Percentiles rank a stretch among this genome's conserved stretches.
Evolutionary conservation across 345 rosid species (phyloP).

Genomic region (Arabidopsis arenosa): DNA sequence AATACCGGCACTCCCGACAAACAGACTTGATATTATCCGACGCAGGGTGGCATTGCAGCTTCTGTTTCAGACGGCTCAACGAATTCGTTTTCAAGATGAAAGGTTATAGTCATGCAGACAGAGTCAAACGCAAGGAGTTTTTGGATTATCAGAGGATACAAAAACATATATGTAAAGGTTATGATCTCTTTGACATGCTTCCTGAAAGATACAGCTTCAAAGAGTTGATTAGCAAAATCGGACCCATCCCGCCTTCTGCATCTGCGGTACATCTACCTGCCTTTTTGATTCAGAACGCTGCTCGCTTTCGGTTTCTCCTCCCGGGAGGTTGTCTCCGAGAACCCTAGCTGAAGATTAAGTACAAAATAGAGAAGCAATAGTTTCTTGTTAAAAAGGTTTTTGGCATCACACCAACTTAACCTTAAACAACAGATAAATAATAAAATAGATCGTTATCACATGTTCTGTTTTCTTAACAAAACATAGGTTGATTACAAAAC

Average conservation of each 20-base stretch:
- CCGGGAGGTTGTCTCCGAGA: conserved; percentile 82
- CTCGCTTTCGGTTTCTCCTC: conserved; percentile 76
- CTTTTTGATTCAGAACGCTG: conserved; percentile 80
- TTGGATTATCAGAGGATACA: conserved; percentile 66
- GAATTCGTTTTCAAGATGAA: conserved; percentile 92
- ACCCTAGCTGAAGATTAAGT: conserved; percentile 8
- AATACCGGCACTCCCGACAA: conserved; percentile 83
- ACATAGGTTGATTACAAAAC: not conserved
- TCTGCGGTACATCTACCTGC: conserved; percentile 96
- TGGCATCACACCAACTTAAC: not conserved
- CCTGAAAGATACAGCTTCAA: conserved; percentile 83
- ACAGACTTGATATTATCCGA: conserved; percentile 69
- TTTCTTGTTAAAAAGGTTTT: conserved; percentile 1
- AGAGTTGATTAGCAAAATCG: conserved; percentile 86
- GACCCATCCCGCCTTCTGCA: conserved; percentile 69
- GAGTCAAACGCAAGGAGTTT: conserved; percentile 62
- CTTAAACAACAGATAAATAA: conserved; percentile 4
- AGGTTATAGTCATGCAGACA: conserved; percentile 91
- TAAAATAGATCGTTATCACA: not conserved
- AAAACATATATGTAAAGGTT: conserved; percentile 68
- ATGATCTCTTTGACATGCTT: conserved; percentile 84
- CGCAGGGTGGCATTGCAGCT: conserved; percentile 98
- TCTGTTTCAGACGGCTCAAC: conserved; percentile 65
- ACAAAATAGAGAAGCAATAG: not conserved
- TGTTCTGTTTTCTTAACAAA: not conserved